Base-by-base conservation (phyloP, 2,329 filamentous ascomycete species). In the Neofusicoccum sp. region DNA sequence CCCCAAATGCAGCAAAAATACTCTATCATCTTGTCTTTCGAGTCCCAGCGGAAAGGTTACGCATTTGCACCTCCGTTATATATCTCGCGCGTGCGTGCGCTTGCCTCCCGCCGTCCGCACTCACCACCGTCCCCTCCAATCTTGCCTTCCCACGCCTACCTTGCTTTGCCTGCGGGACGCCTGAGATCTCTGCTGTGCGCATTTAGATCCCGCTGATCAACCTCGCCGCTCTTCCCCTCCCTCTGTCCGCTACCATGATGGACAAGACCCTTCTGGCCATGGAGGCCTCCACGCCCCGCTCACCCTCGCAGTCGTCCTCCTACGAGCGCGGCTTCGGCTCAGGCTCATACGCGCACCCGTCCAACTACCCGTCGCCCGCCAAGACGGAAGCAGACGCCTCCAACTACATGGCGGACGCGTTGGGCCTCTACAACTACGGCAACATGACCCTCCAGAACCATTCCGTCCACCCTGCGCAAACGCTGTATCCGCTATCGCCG, bases 301-400 rank as follows among this genome's bases (percentile, higher is more conserved):
- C 49, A 6, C 51, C 59, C 28, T 38, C 58, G 12, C 40, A 53
- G 31, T 3, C 58, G n/a, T 47, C 31, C 24, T 4, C 30, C 4
- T 58, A 47, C 14, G 43, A 40, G 20, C 30, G 31, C 38, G 9
- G 51, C 51, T 60, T 33, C 38, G 57, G 26, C 45, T 26, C 24
- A 28, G 20, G 12, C 31, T 26, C 49, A 20, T 61, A 61, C 28
- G 63, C 71, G 24, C 69, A 74, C 34, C 67, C 71, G 4, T 64
- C 69, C 20, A 66, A 69, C 36, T 76, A 75, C 63, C 71, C 72
- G 40, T 75, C 72, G 26, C 72, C 73, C 58, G 67, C 65, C 43
- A 68, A 67, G 56, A 69, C 70, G 48, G 70, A 73, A 31, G 62
- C 63, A 28, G 71, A 68, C 48, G 47, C 62, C 5, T 65, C 69